Base-by-base conservation (phyloP, 2,329 filamentous ascomycete species). In the Clonostachys rosea region DNA sequence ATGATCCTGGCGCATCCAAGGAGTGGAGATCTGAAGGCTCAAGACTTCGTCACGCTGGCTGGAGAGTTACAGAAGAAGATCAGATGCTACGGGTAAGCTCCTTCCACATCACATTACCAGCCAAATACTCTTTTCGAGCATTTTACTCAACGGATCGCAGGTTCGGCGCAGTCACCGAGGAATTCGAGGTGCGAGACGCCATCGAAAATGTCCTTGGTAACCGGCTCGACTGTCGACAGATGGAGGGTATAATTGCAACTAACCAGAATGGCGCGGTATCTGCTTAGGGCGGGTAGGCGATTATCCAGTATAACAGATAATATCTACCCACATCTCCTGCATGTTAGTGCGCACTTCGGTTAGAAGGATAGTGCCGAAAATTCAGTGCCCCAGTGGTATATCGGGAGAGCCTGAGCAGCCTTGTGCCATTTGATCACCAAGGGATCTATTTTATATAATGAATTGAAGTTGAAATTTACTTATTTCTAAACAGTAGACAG, bases 11-110 rank as follows among this genome's bases (percentile, higher is more conserved):
- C 75, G 42, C 85, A 94, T 65, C 81, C 86, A 36, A 75, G 86
- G 51, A 83, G 91, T 52, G 62, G 63, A 6, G 81, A 86, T 54
- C 68, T 96, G 54, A 81, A 73, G 14, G 66, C 70, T 45, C 76
- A 81, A 37, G 90, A 96, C 59, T 82, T 96, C 55, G 74, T 78
- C 56, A 77, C 73, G 52, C 74, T 96, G 54, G 83, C 87, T 44
- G 83, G 84, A 44, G 87, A 90, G 49, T 74, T 97, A 48, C 74
- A 81, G 56, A 78, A 78, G 48, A 96, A 96, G 69, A 84, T 96
- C 49, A 81, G 91, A 52, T 97, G 94, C 65, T 96, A 96, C 66
- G 94, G 94, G 88, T 92, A 70, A 60, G 86, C 78, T 37, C n/a
- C n/a, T n/a, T 13, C n/a, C 6, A 30, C 9, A 30, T 30, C 24